These are phyloP conservation scores for Pythium aristosporum DNA, from an alignment of 352 stramenopile species.

Conservation along the genomic window DNA sequence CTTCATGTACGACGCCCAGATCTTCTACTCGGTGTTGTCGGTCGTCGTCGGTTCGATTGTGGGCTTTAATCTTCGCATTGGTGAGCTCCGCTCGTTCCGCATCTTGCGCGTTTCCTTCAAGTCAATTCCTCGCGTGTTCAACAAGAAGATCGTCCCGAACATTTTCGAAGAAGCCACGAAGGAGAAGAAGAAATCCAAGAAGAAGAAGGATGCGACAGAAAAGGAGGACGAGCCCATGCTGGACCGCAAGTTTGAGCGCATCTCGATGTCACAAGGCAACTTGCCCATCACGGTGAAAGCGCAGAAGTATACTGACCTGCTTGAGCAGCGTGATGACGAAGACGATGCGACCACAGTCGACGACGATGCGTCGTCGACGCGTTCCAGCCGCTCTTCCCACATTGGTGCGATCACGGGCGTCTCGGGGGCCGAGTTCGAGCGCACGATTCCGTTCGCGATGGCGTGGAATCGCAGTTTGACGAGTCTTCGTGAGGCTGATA, in stretches of 20 bases:
- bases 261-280: slow-evolving; percentile 81
- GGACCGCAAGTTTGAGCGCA: slow-evolving; percentile 73
- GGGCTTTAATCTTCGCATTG: slow-evolving; percentile 84
- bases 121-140: slow-evolving; percentile 85
- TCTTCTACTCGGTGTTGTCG: slow-evolving; percentile 82
- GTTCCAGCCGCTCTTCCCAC: slow-evolving; percentile 44
- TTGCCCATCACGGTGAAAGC: slow-evolving; percentile 82
- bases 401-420: slow-evolving; percentile 75
- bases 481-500: slow-evolving; percentile 76
- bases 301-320: slow-evolving; percentile 77
- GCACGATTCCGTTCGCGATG: slow-evolving; percentile 85
- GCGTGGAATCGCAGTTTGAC: slow-evolving; percentile 81
- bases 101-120: slow-evolving; percentile 83
- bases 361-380: slow-evolving; percentile 36
- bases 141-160: slow-evolving; percentile 88
- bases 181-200: slow-evolving; percentile 75
- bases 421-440: slow-evolving; percentile 79
- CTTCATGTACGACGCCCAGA: slow-evolving; percentile 86
- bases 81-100: slow-evolving; percentile 82
- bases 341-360: slow-evolving; percentile 71
- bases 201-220: slow-evolving; percentile 58
- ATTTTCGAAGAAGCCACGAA: slow-evolving; percentile 66
- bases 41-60: slow-evolving; percentile 80
- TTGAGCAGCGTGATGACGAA: slow-evolving; percentile 45
- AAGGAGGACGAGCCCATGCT: slow-evolving; percentile 64